A percentile compares a stretch with the other conserved stretches of the same genome.
Conservation (phyloP, 2,329 filamentous ascomycete genomes). For the Didymella segeticola region DNA sequence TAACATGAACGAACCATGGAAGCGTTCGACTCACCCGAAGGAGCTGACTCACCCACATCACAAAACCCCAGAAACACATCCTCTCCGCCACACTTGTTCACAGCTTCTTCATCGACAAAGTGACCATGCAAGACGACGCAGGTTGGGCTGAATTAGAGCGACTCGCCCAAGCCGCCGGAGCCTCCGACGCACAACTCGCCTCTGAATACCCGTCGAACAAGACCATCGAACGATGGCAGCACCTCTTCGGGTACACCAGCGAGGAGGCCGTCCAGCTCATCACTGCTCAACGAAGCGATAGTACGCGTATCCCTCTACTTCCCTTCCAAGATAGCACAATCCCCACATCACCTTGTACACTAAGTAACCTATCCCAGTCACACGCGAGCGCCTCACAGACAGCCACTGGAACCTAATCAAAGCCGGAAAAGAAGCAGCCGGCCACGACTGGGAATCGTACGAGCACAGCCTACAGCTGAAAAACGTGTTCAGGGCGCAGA, state of each 20-base stretch:
- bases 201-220: slow-evolving; percentile 23
- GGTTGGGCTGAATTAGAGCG: slow-evolving; percentile 27
- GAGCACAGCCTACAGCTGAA: slow-evolving; percentile 46
- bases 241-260: slow-evolving; percentile 41
- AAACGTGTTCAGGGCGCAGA: slow-evolving; percentile 33
- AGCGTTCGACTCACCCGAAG: neutral
- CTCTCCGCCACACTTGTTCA: neutral
- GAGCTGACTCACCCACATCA: neutral
- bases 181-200: slow-evolving; percentile 21
- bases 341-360: neutral
- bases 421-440: slow-evolving; percentile 38
- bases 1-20: neutral
- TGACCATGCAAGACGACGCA: neutral
- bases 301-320: slow-evolving; percentile 2
- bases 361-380: slow-evolving; percentile 19
- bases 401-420: slow-evolving; percentile 46
- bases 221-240: slow-evolving; percentile 45
- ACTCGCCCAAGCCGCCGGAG: slow-evolving; percentile 20
- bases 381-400: slow-evolving; percentile 43
- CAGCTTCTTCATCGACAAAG: neutral
- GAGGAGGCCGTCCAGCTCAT: slow-evolving; percentile 44
- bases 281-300: slow-evolving; percentile 41
- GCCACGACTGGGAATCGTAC: slow-evolving; percentile 51
- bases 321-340: neutral
- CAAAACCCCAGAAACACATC: neutral